These are phyloP conservation scores for Diutina catenulata DNA, from an alignment of 1,139 yeast genomes.

Conservation along the genomic window DNA sequence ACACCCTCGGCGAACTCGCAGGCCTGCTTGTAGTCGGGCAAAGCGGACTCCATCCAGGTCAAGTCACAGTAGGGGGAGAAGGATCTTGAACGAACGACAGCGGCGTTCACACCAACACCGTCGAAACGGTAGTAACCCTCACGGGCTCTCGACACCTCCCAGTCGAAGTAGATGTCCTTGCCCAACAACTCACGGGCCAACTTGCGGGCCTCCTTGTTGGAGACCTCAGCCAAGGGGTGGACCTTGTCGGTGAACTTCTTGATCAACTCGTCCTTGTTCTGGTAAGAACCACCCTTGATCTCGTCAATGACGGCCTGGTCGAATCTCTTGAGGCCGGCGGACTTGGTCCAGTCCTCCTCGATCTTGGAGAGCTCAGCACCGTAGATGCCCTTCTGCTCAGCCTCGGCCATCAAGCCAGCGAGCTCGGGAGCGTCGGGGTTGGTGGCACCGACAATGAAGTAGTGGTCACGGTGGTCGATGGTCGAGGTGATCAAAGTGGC, in stretches of 20 bases:
- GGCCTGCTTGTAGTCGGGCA: slow-evolving; percentile 90
- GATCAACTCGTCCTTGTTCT: slow-evolving; percentile 58
- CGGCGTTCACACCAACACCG: slow-evolving; percentile 97
- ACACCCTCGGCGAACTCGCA: slow-evolving; percentile 92
- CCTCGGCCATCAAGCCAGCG: slow-evolving; percentile 69
- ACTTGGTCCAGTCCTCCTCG: slow-evolving; percentile 74
- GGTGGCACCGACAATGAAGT: slow-evolving; percentile 82
- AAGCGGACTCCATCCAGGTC: slow-evolving; percentile 98
- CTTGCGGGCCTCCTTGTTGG: slow-evolving; percentile 72
- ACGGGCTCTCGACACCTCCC: slow-evolving; percentile 94
- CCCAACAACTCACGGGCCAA: slow-evolving; percentile 72
- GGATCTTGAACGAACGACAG: slow-evolving; percentile 94
- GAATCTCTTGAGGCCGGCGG: slow-evolving; percentile 81
- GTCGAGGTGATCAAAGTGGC: slow-evolving; percentile 91
- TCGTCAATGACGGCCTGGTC: slow-evolving; percentile 86
- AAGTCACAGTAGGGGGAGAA: slow-evolving; percentile 92
- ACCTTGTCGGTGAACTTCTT: slow-evolving; percentile 57
- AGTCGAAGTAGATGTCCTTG: slow-evolving; percentile 78
- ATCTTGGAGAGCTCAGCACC: slow-evolving; percentile 62
- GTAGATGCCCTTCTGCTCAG: slow-evolving; percentile 61
- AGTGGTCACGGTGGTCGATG: slow-evolving; percentile 91
- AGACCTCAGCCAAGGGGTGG: slow-evolving; percentile 62
- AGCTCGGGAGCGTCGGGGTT: slow-evolving; percentile 70
- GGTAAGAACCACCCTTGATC: slow-evolving; percentile 48
- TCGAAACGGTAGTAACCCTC: slow-evolving; percentile 96